Base-by-base conservation (phyloP, 768 basidiomycete species). In the Bullera alba region DNA sequence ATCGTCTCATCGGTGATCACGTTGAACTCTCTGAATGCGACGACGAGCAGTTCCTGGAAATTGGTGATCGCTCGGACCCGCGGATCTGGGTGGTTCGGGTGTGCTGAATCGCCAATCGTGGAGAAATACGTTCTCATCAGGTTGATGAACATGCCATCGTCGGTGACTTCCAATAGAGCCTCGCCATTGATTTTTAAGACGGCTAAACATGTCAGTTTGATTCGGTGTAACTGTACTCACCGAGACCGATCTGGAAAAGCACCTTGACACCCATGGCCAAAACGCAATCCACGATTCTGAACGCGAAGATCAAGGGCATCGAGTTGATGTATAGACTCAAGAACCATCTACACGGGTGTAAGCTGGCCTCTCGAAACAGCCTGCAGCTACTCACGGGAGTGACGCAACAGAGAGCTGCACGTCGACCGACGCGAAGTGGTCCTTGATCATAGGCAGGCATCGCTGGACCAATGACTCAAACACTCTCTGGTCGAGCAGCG, bases 221-320 rank as follows among this genome's bases (percentile, higher is more conserved):
- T 12, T 22, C 25, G 19, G 25, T 2, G 15, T 21, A 36, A 26
- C 44, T 28, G 3, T 37, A 10, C 58, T 56, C 26, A 71, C 66
- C 60, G 4, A 69, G 51, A 61, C 91, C 93, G 47, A 99, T 88
- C 80, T 99, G 95, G 77, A 99, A 99, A 35, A 99, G 75, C 1
- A 99, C 95, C 63, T 93, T 97, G 0, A 92, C 89, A 0, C 95
- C 95, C 93, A 99, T 96, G 60, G 90, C 91, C 75, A 96, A 85
- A 77, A 96, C 92, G 70, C 92, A 96, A 69, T 97, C 92, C 2
- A 92, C 89, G 66, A 95, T 87, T 27, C 95, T 82, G 77, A 95
- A 99, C 0, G 93, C 93, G 65, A 97, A 99, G 35, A 99, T 83
- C 81, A 97, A 85, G 1, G 91, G 69, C 58, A 69, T 65, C 16